phyloP scores from a whole-genome alignment of 2,329 filamentous ascomycete species.

The Fusarium sulawesiense region DNA sequence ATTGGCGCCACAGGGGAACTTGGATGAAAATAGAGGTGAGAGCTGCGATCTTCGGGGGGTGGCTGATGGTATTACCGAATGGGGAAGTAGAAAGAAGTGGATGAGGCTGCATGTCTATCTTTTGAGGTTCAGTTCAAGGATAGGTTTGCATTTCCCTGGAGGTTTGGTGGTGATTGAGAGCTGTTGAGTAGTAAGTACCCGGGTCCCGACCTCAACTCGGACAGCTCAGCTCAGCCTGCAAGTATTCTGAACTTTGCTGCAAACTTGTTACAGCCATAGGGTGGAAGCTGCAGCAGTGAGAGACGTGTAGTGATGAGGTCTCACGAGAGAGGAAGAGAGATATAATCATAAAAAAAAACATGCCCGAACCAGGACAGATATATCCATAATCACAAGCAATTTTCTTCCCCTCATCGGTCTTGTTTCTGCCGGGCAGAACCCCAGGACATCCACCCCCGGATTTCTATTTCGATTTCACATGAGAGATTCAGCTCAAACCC shows the following conservation, averaged over 20 bases:
- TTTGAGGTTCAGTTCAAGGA: neutral
- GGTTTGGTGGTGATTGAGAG: neutral
- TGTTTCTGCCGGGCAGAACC: slow-evolving; percentile 18
- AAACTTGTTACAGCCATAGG: neutral
- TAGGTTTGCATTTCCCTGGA: neutral
- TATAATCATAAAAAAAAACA: neutral
- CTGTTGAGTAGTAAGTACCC: slow-evolving; percentile 5
- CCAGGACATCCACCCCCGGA: slow-evolving; percentile 34
- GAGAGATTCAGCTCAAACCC: slow-evolving; percentile 19
- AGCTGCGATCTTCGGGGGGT: slow-evolving; percentile 25
- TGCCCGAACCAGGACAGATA: neutral
- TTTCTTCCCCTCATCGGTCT: slow-evolving; percentile 12
- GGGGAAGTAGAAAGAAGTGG: slow-evolving; percentile 1
- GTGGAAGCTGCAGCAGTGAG: neutral
- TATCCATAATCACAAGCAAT: slow-evolving; percentile 27
- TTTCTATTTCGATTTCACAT: slow-evolving; percentile 41
- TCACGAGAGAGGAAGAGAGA: neutral
- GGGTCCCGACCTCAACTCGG: too few species aligned
- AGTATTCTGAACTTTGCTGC: neutral
- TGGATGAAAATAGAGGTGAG: slow-evolving; percentile 19
- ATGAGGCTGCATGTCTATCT: slow-evolving; percentile 10
- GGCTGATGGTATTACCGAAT: slow-evolving; percentile 17
- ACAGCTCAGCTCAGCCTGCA: slow-evolving; percentile 10
- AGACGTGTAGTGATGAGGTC: neutral
- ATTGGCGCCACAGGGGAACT: slow-evolving; percentile 27